These are phyloP conservation scores for Mycena citricolor DNA, from an alignment of 1,284 basidiomycete genomes.

Conservation along the genomic window DNA sequence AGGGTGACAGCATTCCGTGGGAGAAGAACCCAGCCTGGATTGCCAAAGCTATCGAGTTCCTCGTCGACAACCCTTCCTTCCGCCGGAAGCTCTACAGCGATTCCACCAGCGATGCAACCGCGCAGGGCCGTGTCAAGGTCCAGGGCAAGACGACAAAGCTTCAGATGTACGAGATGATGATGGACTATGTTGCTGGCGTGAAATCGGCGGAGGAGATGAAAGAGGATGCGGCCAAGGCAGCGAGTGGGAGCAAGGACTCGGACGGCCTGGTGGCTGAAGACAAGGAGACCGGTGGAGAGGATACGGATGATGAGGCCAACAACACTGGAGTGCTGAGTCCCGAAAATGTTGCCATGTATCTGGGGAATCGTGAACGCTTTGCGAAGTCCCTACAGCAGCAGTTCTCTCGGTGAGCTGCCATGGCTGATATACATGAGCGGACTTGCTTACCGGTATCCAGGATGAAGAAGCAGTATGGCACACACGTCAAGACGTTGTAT, in stretches of 20 bases:
- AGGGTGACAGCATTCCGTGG: slow-evolving; percentile 13
- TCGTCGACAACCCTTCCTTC: background rate
- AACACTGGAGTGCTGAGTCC: too few relatives aligned
- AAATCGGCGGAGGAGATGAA: too few relatives aligned
- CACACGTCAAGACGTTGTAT: background rate
- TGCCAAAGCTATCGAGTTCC: slow-evolving; percentile 6
- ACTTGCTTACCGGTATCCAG: too few relatives aligned
- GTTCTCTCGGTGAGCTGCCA: slow-evolving; percentile 1
- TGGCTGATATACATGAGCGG: too few relatives aligned
- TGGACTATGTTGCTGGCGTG: too few relatives aligned
- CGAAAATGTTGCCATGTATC: too few relatives aligned
- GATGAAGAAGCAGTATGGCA: slow-evolving; percentile 5
- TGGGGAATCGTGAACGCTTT: too few relatives aligned
- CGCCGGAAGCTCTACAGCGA: background rate
- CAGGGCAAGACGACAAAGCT: background rate
- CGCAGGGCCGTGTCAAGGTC: background rate
- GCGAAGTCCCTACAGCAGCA: slow-evolving; percentile 14
- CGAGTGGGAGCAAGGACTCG: slow-evolving; percentile 19
- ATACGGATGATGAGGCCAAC: slow-evolving; percentile 15
- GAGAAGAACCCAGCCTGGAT: slow-evolving; percentile 26
- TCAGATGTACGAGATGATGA: background rate
- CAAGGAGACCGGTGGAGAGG: slow-evolving; percentile 21
- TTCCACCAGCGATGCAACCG: background rate
- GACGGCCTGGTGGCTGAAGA: slow-evolving; percentile 23
- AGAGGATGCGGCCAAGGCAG: too few relatives aligned